Evolutionary conservation across 768 basidiomycete species (phyloP).

Genomic region (Lentinula guzmanii): DNA sequence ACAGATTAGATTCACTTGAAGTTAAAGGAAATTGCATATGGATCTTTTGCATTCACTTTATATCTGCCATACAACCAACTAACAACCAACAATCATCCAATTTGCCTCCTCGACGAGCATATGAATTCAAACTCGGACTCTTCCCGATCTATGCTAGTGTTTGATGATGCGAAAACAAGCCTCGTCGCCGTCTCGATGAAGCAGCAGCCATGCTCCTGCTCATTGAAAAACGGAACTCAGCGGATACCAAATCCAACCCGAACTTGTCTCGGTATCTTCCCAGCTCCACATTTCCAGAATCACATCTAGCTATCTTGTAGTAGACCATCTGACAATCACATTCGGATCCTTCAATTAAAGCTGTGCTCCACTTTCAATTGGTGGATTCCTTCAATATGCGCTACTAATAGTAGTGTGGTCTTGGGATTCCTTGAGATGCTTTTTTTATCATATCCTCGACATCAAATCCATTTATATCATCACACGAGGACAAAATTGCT

Average conservation of each 20-base stretch:
- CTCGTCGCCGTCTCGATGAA: too few relatives aligned
- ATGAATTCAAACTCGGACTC: background rate
- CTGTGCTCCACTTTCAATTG: background rate
- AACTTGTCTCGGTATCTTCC: too few relatives aligned
- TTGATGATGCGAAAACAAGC: too few relatives aligned
- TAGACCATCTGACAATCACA: too few relatives aligned
- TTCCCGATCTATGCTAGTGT: too few relatives aligned
- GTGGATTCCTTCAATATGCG: background rate
- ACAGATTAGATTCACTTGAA: background rate
- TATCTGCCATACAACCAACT: background rate
- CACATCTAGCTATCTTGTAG: too few relatives aligned
- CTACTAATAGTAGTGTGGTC: background rate
- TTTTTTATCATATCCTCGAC: background rate
- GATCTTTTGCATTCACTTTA: background rate
- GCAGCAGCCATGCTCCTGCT: too few relatives aligned
- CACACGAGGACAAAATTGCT: background rate
- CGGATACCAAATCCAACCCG: too few relatives aligned
- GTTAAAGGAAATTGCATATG: background rate
- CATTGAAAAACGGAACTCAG: too few relatives aligned
- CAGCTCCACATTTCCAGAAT: too few relatives aligned
- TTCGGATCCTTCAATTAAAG: background rate
- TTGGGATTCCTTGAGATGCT: background rate
- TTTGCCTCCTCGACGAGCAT: background rate
- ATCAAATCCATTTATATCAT: background rate
- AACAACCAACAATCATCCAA: background rate